These are phyloP conservation scores for Saturnispora dispora DNA, from an alignment of 805 yeast genomes.

Conservation along the genomic window DNA sequence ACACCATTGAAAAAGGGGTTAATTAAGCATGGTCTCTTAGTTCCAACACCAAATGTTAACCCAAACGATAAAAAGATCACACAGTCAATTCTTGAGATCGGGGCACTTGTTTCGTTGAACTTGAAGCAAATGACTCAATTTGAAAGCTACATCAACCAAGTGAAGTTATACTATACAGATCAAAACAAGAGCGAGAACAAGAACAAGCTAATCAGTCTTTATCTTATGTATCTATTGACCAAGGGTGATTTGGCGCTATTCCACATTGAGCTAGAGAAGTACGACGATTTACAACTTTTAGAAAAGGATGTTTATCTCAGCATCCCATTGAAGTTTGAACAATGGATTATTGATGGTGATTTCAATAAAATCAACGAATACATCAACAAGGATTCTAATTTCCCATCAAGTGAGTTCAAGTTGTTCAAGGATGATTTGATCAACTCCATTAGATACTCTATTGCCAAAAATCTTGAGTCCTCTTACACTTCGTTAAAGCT, in stretches of 20 bases:
- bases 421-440: conserved; percentile 69
- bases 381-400: conserved; percentile 39
- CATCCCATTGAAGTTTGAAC: conserved; percentile 84
- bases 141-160: conserved; percentile 61
- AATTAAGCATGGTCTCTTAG: conserved; percentile 65
- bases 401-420: conserved; percentile 66
- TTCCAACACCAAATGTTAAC: conserved; percentile 45
- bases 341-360: conserved; percentile 93
- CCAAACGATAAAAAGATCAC: conserved; percentile 67
- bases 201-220: conserved; percentile 66
- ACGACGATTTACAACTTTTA: conserved; percentile 44
- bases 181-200: conserved; percentile 42
- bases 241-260: conserved; percentile 80
- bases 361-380: conserved; percentile 85
- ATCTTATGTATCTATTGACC: conserved; percentile 66
- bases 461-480: conserved; percentile 72
- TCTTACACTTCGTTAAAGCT: conserved; percentile 72
- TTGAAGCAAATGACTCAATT: conserved; percentile 53
- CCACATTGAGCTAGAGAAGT: conserved; percentile 78
- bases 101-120: conserved; percentile 72
- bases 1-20: conserved; percentile 71
- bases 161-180: conserved; percentile 65
- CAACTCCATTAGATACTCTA: conserved; percentile 75
- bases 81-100: conserved; percentile 77
- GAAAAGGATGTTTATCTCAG: conserved; percentile 65